Evolutionary conservation across 2,329 filamentous ascomycete genomes (phyloP).

Genomic region (Neonectria faginata): DNA sequence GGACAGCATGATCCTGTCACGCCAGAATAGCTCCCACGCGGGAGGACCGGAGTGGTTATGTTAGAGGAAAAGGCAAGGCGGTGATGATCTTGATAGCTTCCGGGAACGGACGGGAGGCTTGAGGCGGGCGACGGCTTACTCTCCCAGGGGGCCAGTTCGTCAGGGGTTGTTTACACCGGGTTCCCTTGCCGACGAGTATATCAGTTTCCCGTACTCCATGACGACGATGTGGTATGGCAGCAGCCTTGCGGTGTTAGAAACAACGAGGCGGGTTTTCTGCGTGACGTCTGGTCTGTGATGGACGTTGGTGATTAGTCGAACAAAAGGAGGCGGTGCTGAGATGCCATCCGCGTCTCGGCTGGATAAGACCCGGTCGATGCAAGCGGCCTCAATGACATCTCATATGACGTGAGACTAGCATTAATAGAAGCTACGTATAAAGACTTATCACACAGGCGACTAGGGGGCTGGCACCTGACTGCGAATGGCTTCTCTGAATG

Average conservation of each 20-base stretch:
- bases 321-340: background rate
- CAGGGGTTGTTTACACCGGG: background rate
- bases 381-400: background rate
- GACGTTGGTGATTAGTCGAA: background rate
- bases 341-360: background rate
- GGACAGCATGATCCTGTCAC: background rate
- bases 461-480: background rate
- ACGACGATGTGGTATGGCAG: background rate
- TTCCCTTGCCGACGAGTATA: slow-evolving; percentile 1
- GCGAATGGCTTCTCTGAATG: background rate
- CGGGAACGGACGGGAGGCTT: background rate
- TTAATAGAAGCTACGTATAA: background rate
- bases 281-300: background rate
- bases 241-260: background rate
- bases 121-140: background rate
- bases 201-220: background rate
- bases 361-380: background rate
- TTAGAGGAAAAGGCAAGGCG: background rate
- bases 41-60: background rate
- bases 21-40: background rate
- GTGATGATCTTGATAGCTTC: background rate
- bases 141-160: background rate
- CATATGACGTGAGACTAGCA: slow-evolving; percentile 15
- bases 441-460: background rate
- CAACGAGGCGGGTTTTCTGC: background rate